These are phyloP conservation scores for Kwoniella shandongensis DNA, from an alignment of 768 basidiomycete species.

Conservation along the genomic window DNA sequence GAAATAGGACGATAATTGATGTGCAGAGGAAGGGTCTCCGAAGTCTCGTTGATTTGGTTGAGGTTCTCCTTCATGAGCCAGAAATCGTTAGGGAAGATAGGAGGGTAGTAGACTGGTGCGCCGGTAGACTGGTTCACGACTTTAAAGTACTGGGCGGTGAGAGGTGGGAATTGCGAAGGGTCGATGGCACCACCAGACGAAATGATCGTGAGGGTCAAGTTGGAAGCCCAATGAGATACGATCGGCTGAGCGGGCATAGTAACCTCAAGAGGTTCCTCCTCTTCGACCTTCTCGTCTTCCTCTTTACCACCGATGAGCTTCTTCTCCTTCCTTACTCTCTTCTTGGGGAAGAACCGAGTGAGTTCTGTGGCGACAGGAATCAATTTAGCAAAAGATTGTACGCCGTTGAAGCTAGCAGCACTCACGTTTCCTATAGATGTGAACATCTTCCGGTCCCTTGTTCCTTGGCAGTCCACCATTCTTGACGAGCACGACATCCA, in stretches of 20 bases:
- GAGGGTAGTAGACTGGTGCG: constrained; percentile 69
- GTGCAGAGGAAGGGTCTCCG: constrained; percentile 71
- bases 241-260: constrained; percentile 56
- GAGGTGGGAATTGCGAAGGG: constrained; percentile 29
- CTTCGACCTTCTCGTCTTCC: constrained; percentile 48
- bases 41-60: constrained; percentile 80
- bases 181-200: constrained; percentile 65
- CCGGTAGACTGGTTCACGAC: constrained; percentile 66
- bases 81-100: constrained; percentile 91
- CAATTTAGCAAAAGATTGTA: neutral
- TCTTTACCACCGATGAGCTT: constrained; percentile 62
- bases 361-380: constrained; percentile 60
- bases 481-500: constrained; percentile 48
- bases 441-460: constrained; percentile 27
- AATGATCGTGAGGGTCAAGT: constrained; percentile 81
- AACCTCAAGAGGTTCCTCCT: constrained; percentile 44
- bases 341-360: constrained; percentile 75
- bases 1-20: constrained; percentile 82
- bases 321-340: constrained; percentile 76
- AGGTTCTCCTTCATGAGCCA: constrained; percentile 81
- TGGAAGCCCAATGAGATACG: constrained; percentile 80
- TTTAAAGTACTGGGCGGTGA: constrained; percentile 61
- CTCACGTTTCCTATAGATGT: constrained; percentile 47
- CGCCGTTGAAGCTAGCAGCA: too few relatives aligned
- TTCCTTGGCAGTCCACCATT: constrained; percentile 31